Percentiles rank a stretch among this genome's conserved stretches.
phyloP scores from a whole-genome alignment of 2,329 filamentous ascomycete species.

The Ramularia endophylla region DNA sequence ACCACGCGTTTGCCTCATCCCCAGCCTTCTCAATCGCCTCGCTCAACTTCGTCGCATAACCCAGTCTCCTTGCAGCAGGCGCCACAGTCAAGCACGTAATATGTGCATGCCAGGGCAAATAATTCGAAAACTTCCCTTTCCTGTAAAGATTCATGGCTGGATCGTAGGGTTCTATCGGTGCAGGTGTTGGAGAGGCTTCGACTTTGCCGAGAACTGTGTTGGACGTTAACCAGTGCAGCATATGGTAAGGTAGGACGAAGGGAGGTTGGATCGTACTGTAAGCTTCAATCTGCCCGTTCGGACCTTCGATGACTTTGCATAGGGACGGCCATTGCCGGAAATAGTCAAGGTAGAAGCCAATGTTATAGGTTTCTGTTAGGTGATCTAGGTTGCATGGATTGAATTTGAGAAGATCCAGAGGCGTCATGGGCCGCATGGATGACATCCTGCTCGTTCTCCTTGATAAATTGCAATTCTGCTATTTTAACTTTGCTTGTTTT shows the following conservation, averaged over 20 bases:
- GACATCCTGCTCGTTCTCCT: constrained; percentile 11
- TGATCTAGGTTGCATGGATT: constrained; percentile 95
- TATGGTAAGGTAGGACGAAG: neutral
- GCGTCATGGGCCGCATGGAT: constrained; percentile 74
- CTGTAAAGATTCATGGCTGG: constrained; percentile 39
- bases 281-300: constrained; percentile 80
- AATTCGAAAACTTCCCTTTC: constrained; percentile 51
- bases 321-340: constrained; percentile 92
- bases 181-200: constrained; percentile 70
- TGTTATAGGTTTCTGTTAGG: constrained; percentile 95
- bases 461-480: no score
- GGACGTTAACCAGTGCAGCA: neutral
- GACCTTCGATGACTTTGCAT: constrained; percentile 86
- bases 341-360: constrained; percentile 93
- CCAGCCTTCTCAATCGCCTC: constrained; percentile 75
- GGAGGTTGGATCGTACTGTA: constrained; percentile 62
- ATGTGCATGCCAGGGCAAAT: constrained; percentile 98
- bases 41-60: constrained; percentile 78
- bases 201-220: constrained; percentile 87
- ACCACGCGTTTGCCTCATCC: constrained; percentile 81
- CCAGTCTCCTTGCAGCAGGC: constrained; percentile 75
- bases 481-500: no score
- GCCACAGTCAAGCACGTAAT: constrained; percentile 94
- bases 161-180: constrained; percentile 65
- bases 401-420: constrained; percentile 78